Evolutionary conservation across 163 green algal genomes (phyloP), one percentile per base, ranked within the genome.

Genomic region (Trebouxia gelatinosa): DNA sequence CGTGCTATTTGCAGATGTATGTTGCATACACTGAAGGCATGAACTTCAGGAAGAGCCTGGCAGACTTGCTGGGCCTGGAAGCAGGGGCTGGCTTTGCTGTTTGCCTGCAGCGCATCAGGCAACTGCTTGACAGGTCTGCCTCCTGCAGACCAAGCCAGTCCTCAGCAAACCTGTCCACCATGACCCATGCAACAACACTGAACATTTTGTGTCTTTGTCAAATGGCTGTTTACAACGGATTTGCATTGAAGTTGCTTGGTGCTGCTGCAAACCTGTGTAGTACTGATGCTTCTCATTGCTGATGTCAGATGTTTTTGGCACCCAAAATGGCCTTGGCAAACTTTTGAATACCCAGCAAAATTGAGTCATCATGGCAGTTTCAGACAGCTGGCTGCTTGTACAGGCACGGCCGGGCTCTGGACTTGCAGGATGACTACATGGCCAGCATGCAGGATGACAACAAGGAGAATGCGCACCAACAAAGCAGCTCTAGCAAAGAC

Each of bases 1-100:
- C n/a, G n/a, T n/a, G n/a, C n/a, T n/a, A n/a, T n/a, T n/a, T 19
- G 29, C 79, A 87, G 74, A 71, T 93, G 40, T 93, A 92, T 82
- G 82, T 92, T 48, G 80, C 82, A 5, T 70, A 89, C 39, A 83
- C 61, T 17, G 89, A 93, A 80, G 83, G 81, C 39, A 62, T 74
- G 28, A 95, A 92, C 78, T 90, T 92, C 40, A 57, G 84, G 39
- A 71, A 81, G 0, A 72, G 74, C 19, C 59, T 93, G 40, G 72
- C 70, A 29, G 68, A 57, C n/a, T 32, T 87, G 59, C 79, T 94
- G 82, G 83, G 80, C 21, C 78, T 92, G n/a, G 66, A 78, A 2
- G n/a, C 6, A n/a, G 83, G 84, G 39, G 77, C 81, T 17, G 85
- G 83, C 65, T 61, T 79, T 48, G 50, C 71, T 5, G 71, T 75